These are phyloP conservation scores for Pseudocercospora vitis DNA, from an alignment of 2,329 filamentous ascomycete species.

Conservation along the genomic window DNA sequence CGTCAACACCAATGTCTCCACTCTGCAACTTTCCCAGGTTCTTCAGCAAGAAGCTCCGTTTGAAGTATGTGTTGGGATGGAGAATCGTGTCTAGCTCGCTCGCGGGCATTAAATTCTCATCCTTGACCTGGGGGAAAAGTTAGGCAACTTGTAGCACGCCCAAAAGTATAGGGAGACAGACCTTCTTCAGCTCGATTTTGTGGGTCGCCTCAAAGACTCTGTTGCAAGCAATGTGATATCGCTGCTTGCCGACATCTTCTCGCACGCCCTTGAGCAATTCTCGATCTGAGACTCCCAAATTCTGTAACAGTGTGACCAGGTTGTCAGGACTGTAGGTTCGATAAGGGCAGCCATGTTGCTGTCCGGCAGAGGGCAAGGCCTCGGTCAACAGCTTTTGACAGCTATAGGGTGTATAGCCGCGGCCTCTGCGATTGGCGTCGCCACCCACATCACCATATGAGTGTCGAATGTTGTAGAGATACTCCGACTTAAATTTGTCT, in stretches of 20 bases:
- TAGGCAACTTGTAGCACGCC: slow-evolving; percentile 1
- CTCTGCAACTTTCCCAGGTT: slow-evolving; percentile 60
- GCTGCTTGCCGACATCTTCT: slow-evolving; percentile 83
- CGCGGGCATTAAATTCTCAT: slow-evolving; percentile 50
- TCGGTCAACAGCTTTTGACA: slow-evolving; percentile 96
- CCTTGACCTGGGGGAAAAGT: slow-evolving; percentile 41
- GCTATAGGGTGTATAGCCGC: slow-evolving; percentile 86
- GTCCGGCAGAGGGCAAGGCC: slow-evolving; percentile 78
- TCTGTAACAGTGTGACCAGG: slow-evolving; percentile 70
- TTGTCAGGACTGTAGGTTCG: slow-evolving; percentile 90
- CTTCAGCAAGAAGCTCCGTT: slow-evolving; percentile 86
- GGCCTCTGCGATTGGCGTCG: slow-evolving; percentile 79
- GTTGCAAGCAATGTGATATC: slow-evolving; percentile 95
- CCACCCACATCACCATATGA: slow-evolving; percentile 92
- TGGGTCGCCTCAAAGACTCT: slow-evolving; percentile 89
- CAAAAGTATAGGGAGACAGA: slow-evolving; percentile 1
- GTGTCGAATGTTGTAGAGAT: slow-evolving; percentile 96
- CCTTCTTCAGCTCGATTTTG: slow-evolving; percentile 57
- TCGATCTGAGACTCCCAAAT: slow-evolving; percentile 75
- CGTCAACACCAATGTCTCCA: slow-evolving; percentile 41
- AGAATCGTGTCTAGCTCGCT: slow-evolving; percentile 90
- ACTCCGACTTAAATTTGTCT: slow-evolving; percentile 95
- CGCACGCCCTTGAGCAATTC: slow-evolving; percentile 76
- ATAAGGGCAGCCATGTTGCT: slow-evolving; percentile 92
- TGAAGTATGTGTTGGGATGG: slow-evolving; percentile 98